Conservation (phyloP, 305 asterid species). For the Solanum hybrid region DNA sequence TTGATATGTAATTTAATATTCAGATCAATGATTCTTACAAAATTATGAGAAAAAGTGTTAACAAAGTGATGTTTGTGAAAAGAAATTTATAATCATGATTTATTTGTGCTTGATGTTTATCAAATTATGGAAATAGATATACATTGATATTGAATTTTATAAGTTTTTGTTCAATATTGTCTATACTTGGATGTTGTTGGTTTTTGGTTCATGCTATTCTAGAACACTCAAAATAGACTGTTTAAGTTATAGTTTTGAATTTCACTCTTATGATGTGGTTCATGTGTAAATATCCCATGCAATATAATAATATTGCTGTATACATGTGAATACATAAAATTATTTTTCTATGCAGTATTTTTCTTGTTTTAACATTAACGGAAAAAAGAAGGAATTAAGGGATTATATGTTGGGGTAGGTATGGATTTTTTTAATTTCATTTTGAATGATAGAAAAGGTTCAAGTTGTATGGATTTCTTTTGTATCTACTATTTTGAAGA, state of each 20-base stretch:
- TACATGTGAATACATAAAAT: neutral
- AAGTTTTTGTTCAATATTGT: neutral
- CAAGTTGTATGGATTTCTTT: neutral
- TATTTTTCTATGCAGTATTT: neutral
- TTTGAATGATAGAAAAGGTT: neutral
- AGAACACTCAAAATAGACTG: neutral
- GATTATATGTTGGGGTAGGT: neutral
- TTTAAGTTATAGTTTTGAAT: neutral
- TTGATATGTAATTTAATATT: neutral
- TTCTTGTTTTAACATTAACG: neutral
- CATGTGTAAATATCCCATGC: neutral
- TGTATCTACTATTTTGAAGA: neutral
- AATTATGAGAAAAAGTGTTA: neutral
- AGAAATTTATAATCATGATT: neutral
- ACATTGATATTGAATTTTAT: neutral
- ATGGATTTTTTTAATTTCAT: neutral
- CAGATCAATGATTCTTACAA: neutral
- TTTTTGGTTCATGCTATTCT: neutral
- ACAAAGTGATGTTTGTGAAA: neutral
- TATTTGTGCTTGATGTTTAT: neutral
- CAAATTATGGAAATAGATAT: neutral
- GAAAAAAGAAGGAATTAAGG: neutral
- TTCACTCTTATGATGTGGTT: neutral
- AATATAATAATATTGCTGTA: neutral
- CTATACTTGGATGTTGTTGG: neutral